phyloP scores from a whole-genome alignment of 148 eudicot genomes.

The Pharnaceum exiguum region DNA sequence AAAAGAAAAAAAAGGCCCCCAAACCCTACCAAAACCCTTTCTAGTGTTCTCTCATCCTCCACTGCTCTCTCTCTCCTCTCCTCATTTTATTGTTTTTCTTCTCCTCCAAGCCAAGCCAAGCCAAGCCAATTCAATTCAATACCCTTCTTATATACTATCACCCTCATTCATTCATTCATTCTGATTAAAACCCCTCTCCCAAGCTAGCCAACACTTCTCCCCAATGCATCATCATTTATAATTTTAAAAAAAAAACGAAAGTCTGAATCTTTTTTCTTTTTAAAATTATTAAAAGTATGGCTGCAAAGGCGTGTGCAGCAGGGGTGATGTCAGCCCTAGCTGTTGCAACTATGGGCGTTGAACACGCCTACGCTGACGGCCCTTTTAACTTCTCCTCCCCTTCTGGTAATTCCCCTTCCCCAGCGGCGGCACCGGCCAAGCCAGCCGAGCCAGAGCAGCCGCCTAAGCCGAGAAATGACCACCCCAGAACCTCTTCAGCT shows the following conservation, averaged over 20 bases:
- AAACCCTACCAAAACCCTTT: conserved; percentile 61
- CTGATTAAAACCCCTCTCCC: no score
- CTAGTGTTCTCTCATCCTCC: not conserved
- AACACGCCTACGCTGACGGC: conserved; percentile 42
- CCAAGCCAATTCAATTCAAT: not conserved
- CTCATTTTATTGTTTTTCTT: conserved; percentile 24
- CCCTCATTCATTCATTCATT: not conserved
- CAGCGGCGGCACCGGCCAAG: conserved; percentile 16
- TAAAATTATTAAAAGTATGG: conserved; percentile 20
- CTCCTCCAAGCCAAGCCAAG: conserved; percentile 26
- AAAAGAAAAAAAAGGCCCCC: not conserved
- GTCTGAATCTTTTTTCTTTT: not conserved
- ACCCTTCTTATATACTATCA: no score
- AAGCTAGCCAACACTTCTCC: no score
- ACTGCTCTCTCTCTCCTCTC: not conserved
- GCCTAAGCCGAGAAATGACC: conserved; percentile 58
- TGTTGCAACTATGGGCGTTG: conserved; percentile 37
- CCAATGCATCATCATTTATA: no score
- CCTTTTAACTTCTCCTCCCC: conserved; percentile 47
- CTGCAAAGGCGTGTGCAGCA: conserved; percentile 39
- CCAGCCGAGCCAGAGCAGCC: conserved; percentile 25
- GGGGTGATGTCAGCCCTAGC: conserved; percentile 51
- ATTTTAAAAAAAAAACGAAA: no score
- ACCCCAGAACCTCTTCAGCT: conserved; percentile 76
- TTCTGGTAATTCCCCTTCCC: conserved; percentile 24